Percentiles rank a stretch among this genome's conserved stretches.
These are phyloP conservation scores for Arxiozyma bovina DNA, from an alignment of 1,139 yeast genomes.

Conservation along the genomic window DNA sequence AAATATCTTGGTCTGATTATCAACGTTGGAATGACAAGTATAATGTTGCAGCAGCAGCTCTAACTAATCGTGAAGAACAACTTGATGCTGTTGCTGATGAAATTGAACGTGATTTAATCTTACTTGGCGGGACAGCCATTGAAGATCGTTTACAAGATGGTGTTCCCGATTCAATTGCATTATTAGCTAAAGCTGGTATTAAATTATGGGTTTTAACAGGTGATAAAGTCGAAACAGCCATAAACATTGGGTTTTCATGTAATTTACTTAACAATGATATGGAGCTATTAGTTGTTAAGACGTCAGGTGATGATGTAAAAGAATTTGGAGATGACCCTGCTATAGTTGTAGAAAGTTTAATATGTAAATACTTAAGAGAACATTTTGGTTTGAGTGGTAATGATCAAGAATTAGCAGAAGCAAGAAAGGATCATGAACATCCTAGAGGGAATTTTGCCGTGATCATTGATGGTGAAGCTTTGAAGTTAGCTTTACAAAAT, in stretches of 20 bases:
- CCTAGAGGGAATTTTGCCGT: conserved; percentile 75
- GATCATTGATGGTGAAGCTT: conserved; percentile 87
- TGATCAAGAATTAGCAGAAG: conserved; percentile 46
- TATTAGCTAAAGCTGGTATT: conserved; percentile 82
- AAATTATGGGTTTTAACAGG: conserved; percentile 97
- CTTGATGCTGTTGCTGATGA: conserved; percentile 74
- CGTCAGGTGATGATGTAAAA: conserved; percentile 39
- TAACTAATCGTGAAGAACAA: conserved; percentile 65
- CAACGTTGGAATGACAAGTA: conserved; percentile 60
- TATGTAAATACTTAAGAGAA: conserved; percentile 51
- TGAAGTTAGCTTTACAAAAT: conserved; percentile 59
- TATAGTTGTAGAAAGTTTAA: conserved; percentile 44
- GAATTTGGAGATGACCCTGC: conserved; percentile 28
- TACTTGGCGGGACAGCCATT: conserved; percentile 95
- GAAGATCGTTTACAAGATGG: conserved; percentile 94
- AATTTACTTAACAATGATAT: conserved; percentile 77
- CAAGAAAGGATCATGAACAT: conserved; percentile 63
- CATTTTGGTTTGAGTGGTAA: conserved; percentile 61
- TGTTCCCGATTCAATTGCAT: conserved; percentile 86
- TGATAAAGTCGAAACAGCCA: conserved; percentile 96
- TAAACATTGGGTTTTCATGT: conserved; percentile 94
- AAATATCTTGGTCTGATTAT: conserved; percentile 53
- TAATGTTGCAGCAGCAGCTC: conserved; percentile 66
- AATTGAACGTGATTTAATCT: conserved; percentile 60
- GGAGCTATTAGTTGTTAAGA: conserved; percentile 68